phyloP scores from a whole-genome alignment of 164 flowering plant species.

The Platanus orientalis region DNA sequence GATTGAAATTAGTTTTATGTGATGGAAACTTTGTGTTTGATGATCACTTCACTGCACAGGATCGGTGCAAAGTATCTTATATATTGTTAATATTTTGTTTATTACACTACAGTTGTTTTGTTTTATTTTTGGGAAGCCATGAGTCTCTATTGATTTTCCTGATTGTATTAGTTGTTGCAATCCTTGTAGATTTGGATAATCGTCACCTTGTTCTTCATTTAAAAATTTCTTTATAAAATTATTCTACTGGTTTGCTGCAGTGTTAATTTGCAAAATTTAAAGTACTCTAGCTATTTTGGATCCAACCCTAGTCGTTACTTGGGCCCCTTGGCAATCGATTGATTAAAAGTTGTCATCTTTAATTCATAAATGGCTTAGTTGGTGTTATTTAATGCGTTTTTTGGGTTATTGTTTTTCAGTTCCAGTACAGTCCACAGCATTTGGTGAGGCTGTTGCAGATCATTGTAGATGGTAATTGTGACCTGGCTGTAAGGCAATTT shows the following conservation, averaged over 20 bases:
- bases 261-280: background rate
- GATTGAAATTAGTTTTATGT: background rate
- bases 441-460: conserved; percentile 86
- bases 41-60: background rate
- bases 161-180: background rate
- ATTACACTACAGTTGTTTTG: background rate
- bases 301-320: no score
- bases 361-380: background rate
- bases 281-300: background rate
- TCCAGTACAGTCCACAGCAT: conserved; percentile 85
- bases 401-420: conserved; percentile 36
- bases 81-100: background rate
- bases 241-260: background rate
- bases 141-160: background rate
- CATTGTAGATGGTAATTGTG: conserved; percentile 76
- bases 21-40: no score
- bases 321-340: background rate
- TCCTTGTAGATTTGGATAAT: background rate
- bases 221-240: background rate
- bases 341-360: background rate
- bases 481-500: conserved; percentile 78
- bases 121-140: background rate
- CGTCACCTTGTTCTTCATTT: background rate
- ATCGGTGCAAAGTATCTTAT: background rate
- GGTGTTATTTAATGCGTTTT: background rate